phyloP scores from a whole-genome alignment of 768 basidiomycete genomes.

The Crucibulum laeve region DNA sequence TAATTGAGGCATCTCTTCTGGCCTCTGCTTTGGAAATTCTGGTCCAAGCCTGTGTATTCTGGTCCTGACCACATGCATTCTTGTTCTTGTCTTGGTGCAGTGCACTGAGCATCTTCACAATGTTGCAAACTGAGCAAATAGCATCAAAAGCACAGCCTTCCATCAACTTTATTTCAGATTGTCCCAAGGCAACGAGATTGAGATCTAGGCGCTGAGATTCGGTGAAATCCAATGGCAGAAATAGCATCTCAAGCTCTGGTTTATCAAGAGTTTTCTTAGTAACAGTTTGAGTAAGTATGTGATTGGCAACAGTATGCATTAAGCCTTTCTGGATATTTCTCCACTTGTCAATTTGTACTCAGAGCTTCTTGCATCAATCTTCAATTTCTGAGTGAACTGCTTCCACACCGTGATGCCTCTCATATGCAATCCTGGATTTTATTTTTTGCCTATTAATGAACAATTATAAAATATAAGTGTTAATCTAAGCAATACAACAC shows the following conservation, averaged over 20 bases:
- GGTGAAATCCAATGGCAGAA: conserved; percentile 11
- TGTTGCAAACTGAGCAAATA: conserved; percentile 2
- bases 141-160: conserved; percentile 13
- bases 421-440: too few relatives aligned
- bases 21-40: not conserved
- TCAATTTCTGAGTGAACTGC: too few relatives aligned
- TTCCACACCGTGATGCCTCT: too few relatives aligned
- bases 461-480: too few relatives aligned
- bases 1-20: conserved; percentile 4
- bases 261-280: not conserved
- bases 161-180: conserved; percentile 7
- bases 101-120: conserved; percentile 1
- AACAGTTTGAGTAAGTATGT: not conserved
- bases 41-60: conserved; percentile 5
- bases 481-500: too few relatives aligned
- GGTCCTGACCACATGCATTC: conserved; percentile 8
- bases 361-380: not conserved
- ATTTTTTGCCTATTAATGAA: too few relatives aligned
- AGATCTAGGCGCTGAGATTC: not conserved
- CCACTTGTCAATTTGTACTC: conserved; percentile 9
- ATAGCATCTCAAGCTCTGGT: conserved; percentile 8
- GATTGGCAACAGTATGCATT: conserved; percentile 4
- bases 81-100: conserved; percentile 2
- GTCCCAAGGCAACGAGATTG: conserved; percentile 3
- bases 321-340: conserved; percentile 6